Conservation (phyloP, 108 stramenopile genomes). For the Aurantiochytrium sp. region DNA sequence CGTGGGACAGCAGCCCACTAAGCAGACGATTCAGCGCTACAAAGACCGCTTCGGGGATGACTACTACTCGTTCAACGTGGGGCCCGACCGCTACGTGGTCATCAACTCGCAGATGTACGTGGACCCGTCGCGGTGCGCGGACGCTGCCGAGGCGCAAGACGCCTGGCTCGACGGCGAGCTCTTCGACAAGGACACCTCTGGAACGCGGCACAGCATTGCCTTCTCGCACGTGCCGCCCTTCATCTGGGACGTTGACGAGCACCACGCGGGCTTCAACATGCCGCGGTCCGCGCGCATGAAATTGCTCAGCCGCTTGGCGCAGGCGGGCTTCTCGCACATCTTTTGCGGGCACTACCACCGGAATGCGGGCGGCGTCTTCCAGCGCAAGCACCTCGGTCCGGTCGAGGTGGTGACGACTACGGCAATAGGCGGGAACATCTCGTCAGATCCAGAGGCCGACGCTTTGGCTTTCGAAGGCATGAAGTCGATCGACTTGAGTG, state of each 20-base stretch:
- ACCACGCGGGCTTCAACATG: neutral
- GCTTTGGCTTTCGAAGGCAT: neutral
- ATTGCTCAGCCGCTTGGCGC: neutral
- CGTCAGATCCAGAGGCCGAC: neutral
- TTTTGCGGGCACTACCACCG: constrained; percentile 30
- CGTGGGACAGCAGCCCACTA: constrained; percentile 68
- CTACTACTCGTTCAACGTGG: neutral
- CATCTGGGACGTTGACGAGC: neutral
- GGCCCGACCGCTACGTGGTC: neutral
- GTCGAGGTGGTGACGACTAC: neutral
- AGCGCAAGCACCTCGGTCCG: neutral
- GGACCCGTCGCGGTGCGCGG: neutral
- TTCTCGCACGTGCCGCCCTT: constrained; percentile 30
- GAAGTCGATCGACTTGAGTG: neutral
- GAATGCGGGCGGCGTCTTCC: neutral
- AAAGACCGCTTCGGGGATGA: constrained; percentile 54
- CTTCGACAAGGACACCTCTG: neutral
- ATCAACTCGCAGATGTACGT: constrained; percentile 25
- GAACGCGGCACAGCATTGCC: neutral
- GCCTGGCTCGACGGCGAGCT: neutral
- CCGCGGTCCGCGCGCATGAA: neutral
- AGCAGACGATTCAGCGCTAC: constrained; percentile 57
- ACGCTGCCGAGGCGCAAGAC: neutral
- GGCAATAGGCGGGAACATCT: neutral
- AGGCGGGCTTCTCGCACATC: neutral